Evolutionary conservation across 2,329 filamentous ascomycete species (phyloP), one percentile per base, ranked within the genome.

Genomic region (Ampelomyces quisqualis): DNA sequence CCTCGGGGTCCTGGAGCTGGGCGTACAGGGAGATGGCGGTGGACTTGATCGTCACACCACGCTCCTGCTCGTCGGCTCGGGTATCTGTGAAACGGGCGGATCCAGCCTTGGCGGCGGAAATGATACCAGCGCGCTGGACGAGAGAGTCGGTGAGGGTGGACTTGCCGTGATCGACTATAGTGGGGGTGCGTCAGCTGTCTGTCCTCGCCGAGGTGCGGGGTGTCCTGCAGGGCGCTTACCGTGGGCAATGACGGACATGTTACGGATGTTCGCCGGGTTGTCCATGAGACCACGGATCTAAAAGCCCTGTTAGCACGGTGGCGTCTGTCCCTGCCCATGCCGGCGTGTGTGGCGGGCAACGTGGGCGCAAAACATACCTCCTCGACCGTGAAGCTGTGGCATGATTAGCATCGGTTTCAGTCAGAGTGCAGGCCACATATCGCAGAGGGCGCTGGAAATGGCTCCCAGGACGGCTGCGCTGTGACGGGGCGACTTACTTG

Each of bases 221-320:
- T 47, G 13, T 19, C 36, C 19, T 27, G 26, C 21, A 19, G 47
- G 32, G 36, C 39, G 51, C 77, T 70, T 75, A 82, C 79, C 90
- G 81, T 98, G 93, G 75, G 93, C 93, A 89, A 97, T 97, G 75
- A 98, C 93, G 79, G 90, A 96, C 91, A 96, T 97, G 85, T 97
- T 97, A 70, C 82, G 79, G 74, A 85, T 83, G 75, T 84, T 84
- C 68, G 74, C 73, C 56, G 86, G 84, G 77, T 85, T 84, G 82
- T 89, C 85, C 86, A 87, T 88, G 72, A 87, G 75, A 67, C 51
- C 62, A 74, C 85, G 84, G 74, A 90, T 87, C 83, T 89, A 45
- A 38, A 30, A 30, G 45, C 37, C 42, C 48, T 49, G 61, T 69
- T 51, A 68, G 67, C 37, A 48, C 54, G 22, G 35, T 46, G 44